Base-by-base conservation (phyloP, 2,329 filamentous ascomycete genomes). In the Colletotrichum chlorophyti region DNA sequence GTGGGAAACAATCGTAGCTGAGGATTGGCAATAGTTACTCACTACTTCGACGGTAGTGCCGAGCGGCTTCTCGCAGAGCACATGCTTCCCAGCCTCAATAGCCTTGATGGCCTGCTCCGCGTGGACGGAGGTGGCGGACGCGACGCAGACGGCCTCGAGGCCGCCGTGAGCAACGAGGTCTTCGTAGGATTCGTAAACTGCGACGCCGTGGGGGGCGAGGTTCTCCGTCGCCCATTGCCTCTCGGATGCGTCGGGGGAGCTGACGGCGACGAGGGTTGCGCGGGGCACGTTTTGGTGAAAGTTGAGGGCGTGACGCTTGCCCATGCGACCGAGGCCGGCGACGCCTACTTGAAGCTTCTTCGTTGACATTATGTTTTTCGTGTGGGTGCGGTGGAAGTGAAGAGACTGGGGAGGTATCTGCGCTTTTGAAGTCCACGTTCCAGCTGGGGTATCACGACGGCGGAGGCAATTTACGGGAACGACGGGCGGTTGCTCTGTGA, bases 41-140 rank as follows among this genome's bases (percentile, higher is more conserved):
- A 87, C 84, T 47, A 86, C 74, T 63, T 86, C 83, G 14, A 86
- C 75, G 53, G 76, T 82, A 1, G 84, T 89, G 38, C 79, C 82
- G 27, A 85, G 66, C 2, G 83, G 84, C 73, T 86, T 86, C 73
- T 87, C 84, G 64, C 82, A 85, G 14, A 86, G 69, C 0, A 86
- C 82, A 64, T 87, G 84, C 63, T 81, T 76, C 38, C 79, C 76
- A 8, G 74, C 75, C 47, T 82, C 68, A 48, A 87, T 85, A 10
- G 83, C 83, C 63, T 80, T 77, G 65, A 84, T 81, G 2, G 83
- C 77, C 63, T 87, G 80, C 62, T 83, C 75, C 0, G 83, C 83
- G 63, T 87, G 84, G 11, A 80, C 83, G 1, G 81, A 82, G 11
- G 81, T 83, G 1, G 77, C 63, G 53, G 70, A 72, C 7, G 70